phyloP scores from a whole-genome alignment of 768 basidiomycete genomes.

The Clavaria fumosa region DNA sequence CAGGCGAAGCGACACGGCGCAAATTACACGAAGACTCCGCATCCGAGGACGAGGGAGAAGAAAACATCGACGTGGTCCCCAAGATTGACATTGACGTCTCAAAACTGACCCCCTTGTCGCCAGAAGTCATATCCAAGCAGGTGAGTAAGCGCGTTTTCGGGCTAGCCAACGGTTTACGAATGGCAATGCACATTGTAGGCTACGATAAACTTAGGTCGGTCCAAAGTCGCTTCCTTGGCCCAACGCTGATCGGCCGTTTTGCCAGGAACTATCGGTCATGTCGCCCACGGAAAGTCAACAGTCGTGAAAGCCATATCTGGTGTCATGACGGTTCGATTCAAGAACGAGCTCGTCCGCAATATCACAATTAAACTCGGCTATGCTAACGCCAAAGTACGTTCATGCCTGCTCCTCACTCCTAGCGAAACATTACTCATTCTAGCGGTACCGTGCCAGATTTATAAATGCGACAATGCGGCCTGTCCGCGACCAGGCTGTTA shows the following conservation, averaged over 20 bases:
- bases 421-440: slow-evolving; percentile 8
- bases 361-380: slow-evolving; percentile 99
- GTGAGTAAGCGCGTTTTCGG: slow-evolving; percentile 25
- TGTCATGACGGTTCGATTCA: slow-evolving; percentile 95
- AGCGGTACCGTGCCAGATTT: slow-evolving; percentile 44
- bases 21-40: slow-evolving; percentile 39
- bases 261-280: slow-evolving; percentile 93
- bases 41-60: slow-evolving; percentile 56
- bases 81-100: slow-evolving; percentile 66
- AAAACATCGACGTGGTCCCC: slow-evolving; percentile 41
- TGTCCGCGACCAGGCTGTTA: slow-evolving; percentile 93
- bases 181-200: slow-evolving; percentile 39
- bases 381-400: slow-evolving; percentile 89
- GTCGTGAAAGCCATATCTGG: slow-evolving; percentile 99
- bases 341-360: slow-evolving; percentile 97
- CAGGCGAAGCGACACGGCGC: slow-evolving; percentile 50
- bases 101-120: slow-evolving; percentile 75
- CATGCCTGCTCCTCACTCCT: slow-evolving; percentile 5
- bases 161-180: slow-evolving; percentile 1
- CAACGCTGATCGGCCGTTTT: too few relatives aligned
- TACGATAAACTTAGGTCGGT: slow-evolving; percentile 82
- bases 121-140: slow-evolving; percentile 85
- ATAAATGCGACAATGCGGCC: slow-evolving; percentile 88
- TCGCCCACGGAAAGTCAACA: slow-evolving; percentile 93
- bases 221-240: not conserved